A percentile compares a stretch with the other conserved stretches of the same genome.
Conservation (phyloP, 495 filamentous ascomycete species). For the Xanthoparmelia taractica region DNA sequence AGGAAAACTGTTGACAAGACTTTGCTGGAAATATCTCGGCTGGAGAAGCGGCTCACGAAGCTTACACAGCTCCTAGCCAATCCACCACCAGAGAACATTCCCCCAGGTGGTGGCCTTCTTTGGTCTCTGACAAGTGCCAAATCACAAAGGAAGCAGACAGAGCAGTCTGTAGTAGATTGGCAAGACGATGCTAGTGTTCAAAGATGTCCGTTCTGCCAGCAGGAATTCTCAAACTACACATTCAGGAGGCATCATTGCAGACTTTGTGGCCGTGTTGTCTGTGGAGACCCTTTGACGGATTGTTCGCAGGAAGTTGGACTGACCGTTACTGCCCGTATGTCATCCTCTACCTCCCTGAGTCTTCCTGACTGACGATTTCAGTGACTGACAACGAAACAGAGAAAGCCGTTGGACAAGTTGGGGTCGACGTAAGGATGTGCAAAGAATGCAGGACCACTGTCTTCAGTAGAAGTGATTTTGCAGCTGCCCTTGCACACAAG, state of each 20-base stretch:
- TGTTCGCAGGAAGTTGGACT: constrained; percentile 82
- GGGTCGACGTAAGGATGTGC: constrained; percentile 82
- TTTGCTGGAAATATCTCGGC: constrained; percentile 73
- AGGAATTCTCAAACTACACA: constrained; percentile 83
- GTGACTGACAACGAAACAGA: constrained; percentile 18
- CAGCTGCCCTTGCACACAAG: constrained; percentile 55
- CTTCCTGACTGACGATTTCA: constrained; percentile 15
- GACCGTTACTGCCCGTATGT: constrained; percentile 64
- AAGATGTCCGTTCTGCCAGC: constrained; percentile 86
- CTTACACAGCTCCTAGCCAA: constrained; percentile 76
- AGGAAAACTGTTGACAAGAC: constrained; percentile 74
- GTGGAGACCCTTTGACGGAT: constrained; percentile 70
- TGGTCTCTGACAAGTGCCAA: constrained; percentile 54
- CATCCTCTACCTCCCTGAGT: background rate
- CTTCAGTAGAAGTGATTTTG: constrained; percentile 79
- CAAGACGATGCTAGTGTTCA: constrained; percentile 78
- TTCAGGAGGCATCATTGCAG: constrained; percentile 92
- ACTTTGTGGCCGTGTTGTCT: constrained; percentile 86
- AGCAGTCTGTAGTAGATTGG: constrained; percentile 91
- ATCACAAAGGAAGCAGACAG: constrained; percentile 65
- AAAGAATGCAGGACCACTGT: constrained; percentile 77
- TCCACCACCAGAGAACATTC: constrained; percentile 53
- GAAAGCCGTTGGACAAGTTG: constrained; percentile 42
- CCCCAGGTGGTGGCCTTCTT: constrained; percentile 39
- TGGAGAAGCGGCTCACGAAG: constrained; percentile 88